Percentiles rank a stretch among this genome's conserved stretches.
Conservation (phyloP, 2,329 filamentous ascomycete genomes). For the Exutisphaerella laricina region DNA sequence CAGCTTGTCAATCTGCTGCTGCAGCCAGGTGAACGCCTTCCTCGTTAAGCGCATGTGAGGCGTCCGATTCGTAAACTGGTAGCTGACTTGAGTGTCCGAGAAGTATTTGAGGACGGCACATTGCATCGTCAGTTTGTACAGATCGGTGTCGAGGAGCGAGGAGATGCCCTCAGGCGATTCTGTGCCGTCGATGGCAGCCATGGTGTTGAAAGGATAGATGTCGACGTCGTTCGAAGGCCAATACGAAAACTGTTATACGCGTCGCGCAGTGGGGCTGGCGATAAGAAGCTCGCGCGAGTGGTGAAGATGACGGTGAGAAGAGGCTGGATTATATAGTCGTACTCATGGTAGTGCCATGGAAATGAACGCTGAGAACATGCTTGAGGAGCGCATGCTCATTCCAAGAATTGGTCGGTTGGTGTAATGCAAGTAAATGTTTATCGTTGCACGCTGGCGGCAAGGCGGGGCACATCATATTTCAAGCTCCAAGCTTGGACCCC, state of each 20-base stretch:
- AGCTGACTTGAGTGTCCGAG: conserved; percentile 72
- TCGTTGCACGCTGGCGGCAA: background rate
- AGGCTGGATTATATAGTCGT: background rate
- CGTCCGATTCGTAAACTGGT: conserved; percentile 92
- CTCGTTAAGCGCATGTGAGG: conserved; percentile 86
- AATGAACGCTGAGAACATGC: background rate
- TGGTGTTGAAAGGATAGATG: too few relatives aligned
- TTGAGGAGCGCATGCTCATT: background rate
- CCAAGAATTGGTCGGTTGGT: background rate
- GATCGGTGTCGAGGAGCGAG: conserved; percentile 52
- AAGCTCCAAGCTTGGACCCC: too few relatives aligned
- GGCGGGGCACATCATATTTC: too few relatives aligned
- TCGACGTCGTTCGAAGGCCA: too few relatives aligned
- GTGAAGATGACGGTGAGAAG: background rate
- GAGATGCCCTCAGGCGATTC: conserved; percentile 33
- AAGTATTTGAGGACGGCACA: conserved; percentile 93
- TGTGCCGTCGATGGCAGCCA: conserved; percentile 15
- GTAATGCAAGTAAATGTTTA: background rate
- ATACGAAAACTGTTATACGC: background rate
- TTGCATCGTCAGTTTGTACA: conserved; percentile 99
- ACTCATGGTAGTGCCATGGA: background rate
- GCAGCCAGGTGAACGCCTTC: conserved; percentile 76
- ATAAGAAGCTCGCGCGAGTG: background rate
- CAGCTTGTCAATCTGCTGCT: conserved; percentile 76
- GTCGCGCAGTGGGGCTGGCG: background rate